Percentiles rank a stretch among this genome's conserved stretches.
These are phyloP conservation scores for Fistulinella prunicolor DNA, from an alignment of 768 basidiomycete genomes.

Conservation along the genomic window DNA sequence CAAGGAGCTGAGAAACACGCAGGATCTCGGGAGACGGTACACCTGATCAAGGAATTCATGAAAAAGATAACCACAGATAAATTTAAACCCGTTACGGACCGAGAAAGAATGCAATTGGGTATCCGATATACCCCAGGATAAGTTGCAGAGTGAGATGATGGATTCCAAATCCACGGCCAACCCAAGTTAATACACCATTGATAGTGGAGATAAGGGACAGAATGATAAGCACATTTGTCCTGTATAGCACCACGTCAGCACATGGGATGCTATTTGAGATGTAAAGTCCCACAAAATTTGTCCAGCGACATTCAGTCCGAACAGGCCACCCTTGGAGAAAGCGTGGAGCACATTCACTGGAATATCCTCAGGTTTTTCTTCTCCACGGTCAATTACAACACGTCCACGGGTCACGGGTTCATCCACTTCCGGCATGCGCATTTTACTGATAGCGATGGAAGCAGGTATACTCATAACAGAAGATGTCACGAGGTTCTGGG, in stretches of 20 bases:
- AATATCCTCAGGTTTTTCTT: slow-evolving; percentile 44
- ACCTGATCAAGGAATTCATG: slow-evolving; percentile 33
- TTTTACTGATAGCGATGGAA: slow-evolving; percentile 87
- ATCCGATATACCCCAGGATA: slow-evolving; percentile 82
- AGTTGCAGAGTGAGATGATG: slow-evolving; percentile 80
- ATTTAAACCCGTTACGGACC: slow-evolving; percentile 24
- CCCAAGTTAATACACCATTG: slow-evolving; percentile 86
- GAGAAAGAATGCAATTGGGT: slow-evolving; percentile 81
- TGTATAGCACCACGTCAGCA: slow-evolving; percentile 26
- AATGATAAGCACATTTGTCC: slow-evolving; percentile 82
- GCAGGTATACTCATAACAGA: slow-evolving; percentile 96
- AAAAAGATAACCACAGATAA: not conserved
- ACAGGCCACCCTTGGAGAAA: slow-evolving; percentile 80
- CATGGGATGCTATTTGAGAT: not conserved
- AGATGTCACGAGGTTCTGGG: slow-evolving; percentile 80
- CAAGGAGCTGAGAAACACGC: slow-evolving; percentile 74
- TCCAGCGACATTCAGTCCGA: slow-evolving; percentile 83
- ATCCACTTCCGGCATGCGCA: slow-evolving; percentile 80
- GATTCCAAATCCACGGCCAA: slow-evolving; percentile 83
- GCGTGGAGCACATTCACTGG: slow-evolving; percentile 86
- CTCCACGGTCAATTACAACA: slow-evolving; percentile 79
- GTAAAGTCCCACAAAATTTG: slow-evolving; percentile 65
- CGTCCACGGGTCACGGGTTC: slow-evolving; percentile 83
- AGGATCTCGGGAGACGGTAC: slow-evolving; percentile 83
- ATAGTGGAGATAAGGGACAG: slow-evolving; percentile 77